Percentiles rank a stretch among this genome's conserved stretches.
phyloP scores from a whole-genome alignment of 2,329 filamentous ascomycete species.

The Aspergillus carbonarius region DNA sequence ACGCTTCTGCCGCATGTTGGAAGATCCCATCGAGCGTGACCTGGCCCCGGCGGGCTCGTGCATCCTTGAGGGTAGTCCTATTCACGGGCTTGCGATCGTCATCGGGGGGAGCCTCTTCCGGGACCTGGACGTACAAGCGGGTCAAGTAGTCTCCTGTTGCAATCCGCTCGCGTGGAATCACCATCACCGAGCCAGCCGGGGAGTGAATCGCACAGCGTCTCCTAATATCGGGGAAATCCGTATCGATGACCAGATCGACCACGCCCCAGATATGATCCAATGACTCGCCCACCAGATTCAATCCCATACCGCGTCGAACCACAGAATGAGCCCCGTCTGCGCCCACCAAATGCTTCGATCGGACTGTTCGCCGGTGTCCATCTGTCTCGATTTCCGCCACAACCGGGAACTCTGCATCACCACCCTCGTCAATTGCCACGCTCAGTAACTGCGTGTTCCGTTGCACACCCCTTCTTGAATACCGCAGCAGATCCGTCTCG shows the following conservation, averaged over 20 bases:
- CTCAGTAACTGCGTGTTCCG: constrained; percentile 64
- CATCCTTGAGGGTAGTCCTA: constrained; percentile 54
- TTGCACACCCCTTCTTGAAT: constrained; percentile 58
- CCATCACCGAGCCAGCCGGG: constrained; percentile 71
- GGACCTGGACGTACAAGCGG: constrained; percentile 61
- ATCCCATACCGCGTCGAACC: constrained; percentile 56
- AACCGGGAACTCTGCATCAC: constrained; percentile 44
- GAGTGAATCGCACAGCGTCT: constrained; percentile 78
- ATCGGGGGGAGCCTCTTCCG: constrained; percentile 30
- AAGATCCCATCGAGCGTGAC: constrained; percentile 66
- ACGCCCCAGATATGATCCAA: constrained; percentile 73
- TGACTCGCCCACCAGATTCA: constrained; percentile 63
- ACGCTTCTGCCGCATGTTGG: constrained; percentile 62
- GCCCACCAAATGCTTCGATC: constrained; percentile 69
- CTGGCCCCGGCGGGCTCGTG: constrained; percentile 62
- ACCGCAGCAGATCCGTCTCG: constrained; percentile 63
- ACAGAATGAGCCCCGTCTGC: constrained; percentile 70
- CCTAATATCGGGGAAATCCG: constrained; percentile 76
- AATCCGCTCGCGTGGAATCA: constrained; percentile 69
- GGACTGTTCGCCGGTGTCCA: constrained; percentile 43
- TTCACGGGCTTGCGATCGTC: constrained; percentile 18
- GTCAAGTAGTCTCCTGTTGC: constrained; percentile 64
- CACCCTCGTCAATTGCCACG: constrained; percentile 57
- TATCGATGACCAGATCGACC: constrained; percentile 70
- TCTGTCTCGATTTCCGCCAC: constrained; percentile 33